Percentiles rank a stretch among this genome's conserved stretches.
Conservation (phyloP, 2,329 filamentous ascomycete genomes). For the Dryadomyces quercivorus region DNA sequence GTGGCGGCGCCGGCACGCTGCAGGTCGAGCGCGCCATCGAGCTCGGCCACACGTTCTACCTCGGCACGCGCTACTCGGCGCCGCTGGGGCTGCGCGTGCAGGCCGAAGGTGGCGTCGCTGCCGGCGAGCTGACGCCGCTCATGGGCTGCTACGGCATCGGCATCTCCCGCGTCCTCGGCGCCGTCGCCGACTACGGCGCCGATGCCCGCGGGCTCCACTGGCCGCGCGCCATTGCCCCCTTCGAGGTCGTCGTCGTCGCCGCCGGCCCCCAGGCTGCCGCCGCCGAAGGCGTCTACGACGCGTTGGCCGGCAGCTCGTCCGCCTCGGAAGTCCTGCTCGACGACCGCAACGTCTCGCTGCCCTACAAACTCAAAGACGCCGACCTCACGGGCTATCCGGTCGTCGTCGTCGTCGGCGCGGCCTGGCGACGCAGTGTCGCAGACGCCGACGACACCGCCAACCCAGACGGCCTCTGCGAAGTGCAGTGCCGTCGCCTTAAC, state of each 20-base stretch:
- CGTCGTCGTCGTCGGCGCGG: constrained; percentile 63
- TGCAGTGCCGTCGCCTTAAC: constrained; percentile 62
- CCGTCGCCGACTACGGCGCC: constrained; percentile 64
- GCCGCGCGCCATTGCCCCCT: constrained; percentile 79
- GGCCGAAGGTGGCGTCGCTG: constrained; percentile 8
- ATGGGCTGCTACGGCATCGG: constrained; percentile 98
- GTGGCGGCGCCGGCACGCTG: constrained; percentile 44
- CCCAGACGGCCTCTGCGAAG: constrained; percentile 40
- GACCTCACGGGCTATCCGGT: constrained; percentile 83
- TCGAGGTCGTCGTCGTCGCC: constrained; percentile 58
- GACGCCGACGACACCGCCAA: constrained; percentile 17
- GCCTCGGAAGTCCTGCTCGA: constrained; percentile 55
- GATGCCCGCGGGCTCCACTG: constrained; percentile 71
- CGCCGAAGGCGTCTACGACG: constrained; percentile 51
- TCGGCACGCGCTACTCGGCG: constrained; percentile 73
- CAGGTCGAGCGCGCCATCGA: constrained; percentile 66
- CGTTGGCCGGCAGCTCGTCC: constrained; percentile 24
- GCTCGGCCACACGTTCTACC: constrained; percentile 87
- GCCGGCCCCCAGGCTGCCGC: constrained; percentile 27
- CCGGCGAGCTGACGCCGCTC: constrained; percentile 32
- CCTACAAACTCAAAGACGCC: constrained; percentile 84
- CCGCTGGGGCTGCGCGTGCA: constrained; percentile 44
- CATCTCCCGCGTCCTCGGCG: constrained; percentile 78
- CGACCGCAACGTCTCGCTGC: constrained; percentile 58
- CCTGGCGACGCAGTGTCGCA: constrained; percentile 49